Percentiles rank a stretch among this genome's conserved stretches.
Evolutionary conservation across 495 filamentous ascomycete genomes (phyloP).

Genomic region (Patellaria atrata): DNA sequence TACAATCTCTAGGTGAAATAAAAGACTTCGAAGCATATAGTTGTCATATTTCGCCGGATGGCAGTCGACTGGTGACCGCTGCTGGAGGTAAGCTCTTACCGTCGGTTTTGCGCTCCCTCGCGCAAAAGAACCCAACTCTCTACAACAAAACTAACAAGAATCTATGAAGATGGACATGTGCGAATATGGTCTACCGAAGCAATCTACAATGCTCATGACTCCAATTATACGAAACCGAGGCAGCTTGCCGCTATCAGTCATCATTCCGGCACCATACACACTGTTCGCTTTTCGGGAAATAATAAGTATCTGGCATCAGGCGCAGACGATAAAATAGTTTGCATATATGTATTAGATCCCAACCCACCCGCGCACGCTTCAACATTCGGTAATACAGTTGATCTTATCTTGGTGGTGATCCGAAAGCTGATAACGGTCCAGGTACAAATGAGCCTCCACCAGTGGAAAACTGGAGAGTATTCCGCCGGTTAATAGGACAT

Average conservation of each 20-base stretch:
- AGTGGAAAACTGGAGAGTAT: conserved; percentile 93
- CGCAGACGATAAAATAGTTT: conserved; percentile 96
- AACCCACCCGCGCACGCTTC: conserved; percentile 57
- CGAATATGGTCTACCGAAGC: conserved; percentile 95
- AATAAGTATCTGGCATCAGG: conserved; percentile 88
- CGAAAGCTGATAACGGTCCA: conserved; percentile 25
- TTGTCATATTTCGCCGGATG: conserved; percentile 92
- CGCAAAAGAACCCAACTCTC: background rate
- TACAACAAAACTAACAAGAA: conserved; percentile 10
- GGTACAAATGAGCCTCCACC: conserved; percentile 84
- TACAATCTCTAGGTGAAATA: conserved; percentile 53
- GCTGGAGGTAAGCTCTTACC: conserved; percentile 55
- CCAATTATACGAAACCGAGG: conserved; percentile 57
- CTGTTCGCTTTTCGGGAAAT: conserved; percentile 88
- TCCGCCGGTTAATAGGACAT: conserved; percentile 82
- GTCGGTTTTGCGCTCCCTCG: conserved; percentile 5
- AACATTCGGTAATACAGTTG: conserved; percentile 52
- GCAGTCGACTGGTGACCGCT: conserved; percentile 76
- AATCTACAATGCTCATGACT: conserved; percentile 62
- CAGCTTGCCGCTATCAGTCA: conserved; percentile 97
- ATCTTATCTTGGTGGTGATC: conserved; percentile 1
- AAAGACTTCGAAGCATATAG: conserved; percentile 97
- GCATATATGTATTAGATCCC: conserved; percentile 81
- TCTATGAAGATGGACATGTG: conserved; percentile 72
- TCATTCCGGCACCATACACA: conserved; percentile 92